Percentiles rank a stretch among this genome's conserved stretches.
phyloP scores from a whole-genome alignment of 2,329 filamentous ascomycete genomes.

The Microascus cirrosus region DNA sequence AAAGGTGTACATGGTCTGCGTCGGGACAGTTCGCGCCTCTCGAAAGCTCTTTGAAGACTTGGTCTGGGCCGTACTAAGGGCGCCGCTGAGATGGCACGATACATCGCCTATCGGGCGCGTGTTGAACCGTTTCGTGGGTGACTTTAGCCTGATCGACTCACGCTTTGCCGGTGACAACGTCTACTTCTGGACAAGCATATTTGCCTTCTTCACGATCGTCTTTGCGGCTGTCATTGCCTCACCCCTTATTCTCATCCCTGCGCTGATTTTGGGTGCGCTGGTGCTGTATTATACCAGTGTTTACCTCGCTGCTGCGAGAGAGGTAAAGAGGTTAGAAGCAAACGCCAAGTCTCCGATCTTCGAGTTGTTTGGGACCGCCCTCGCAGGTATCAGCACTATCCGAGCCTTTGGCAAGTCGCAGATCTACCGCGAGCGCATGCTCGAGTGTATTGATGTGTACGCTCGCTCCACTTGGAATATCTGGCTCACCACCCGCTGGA shows the following conservation, averaged over 20 bases:
- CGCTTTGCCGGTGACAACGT: not conserved
- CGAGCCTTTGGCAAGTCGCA: conserved; percentile 5
- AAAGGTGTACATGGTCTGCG: not conserved
- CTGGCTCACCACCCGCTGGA: conserved; percentile 67
- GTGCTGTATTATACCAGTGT: conserved; percentile 44
- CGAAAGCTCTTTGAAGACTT: conserved; percentile 49
- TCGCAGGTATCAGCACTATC: conserved; percentile 6
- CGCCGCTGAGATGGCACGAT: conserved; percentile 69
- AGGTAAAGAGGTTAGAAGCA: conserved; percentile 67
- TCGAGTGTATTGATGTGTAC: not conserved
- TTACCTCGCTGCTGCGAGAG: conserved; percentile 61
- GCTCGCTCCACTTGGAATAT: conserved; percentile 38
- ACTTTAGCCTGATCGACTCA: conserved; percentile 65
- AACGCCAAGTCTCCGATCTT: conserved; percentile 48
- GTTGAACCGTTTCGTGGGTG: conserved; percentile 66
- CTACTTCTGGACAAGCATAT: conserved; percentile 24
- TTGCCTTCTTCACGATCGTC: conserved; percentile 55
- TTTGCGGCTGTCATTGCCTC: conserved; percentile 59
- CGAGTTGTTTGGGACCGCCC: conserved; percentile 5
- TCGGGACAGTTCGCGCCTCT: not conserved
- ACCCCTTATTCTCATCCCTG: conserved; percentile 51
- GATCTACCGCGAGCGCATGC: conserved; percentile 2
- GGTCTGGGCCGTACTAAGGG: conserved; percentile 54
- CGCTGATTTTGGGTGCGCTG: conserved; percentile 43
- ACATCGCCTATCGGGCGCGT: conserved; percentile 68